Evolutionary conservation across 257 asterid genomes (phyloP).

Genomic region (Solanum sitiens): DNA sequence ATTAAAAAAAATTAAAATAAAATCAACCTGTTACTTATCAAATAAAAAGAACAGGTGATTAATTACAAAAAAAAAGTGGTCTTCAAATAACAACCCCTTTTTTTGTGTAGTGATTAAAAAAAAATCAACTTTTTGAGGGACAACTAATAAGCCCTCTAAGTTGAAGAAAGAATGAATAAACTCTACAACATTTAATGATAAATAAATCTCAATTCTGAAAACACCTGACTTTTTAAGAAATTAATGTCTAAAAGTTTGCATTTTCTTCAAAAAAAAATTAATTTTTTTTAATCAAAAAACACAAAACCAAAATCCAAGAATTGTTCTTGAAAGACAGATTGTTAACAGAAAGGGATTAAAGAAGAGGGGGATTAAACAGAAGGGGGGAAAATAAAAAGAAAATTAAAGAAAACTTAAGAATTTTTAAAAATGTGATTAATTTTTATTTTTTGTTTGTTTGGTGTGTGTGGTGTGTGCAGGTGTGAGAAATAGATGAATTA

Average conservation of each 20-base stretch:
- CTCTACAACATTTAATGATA: not conserved
- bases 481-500: constrained; percentile 29
- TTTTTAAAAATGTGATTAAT: not conserved
- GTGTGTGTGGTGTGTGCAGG: constrained; percentile 38
- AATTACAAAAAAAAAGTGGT: constrained; percentile 1
- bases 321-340: constrained; percentile 36
- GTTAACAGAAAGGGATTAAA: constrained; percentile 75
- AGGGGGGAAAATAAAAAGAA: constrained; percentile 17
- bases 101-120: not conserved
- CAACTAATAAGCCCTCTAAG: constrained; percentile 58
- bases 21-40: constrained; percentile 49
- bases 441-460: not conserved
- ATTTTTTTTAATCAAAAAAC: not conserved
- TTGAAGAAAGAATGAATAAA: not conserved
- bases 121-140: constrained; percentile 24
- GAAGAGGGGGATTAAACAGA: constrained; percentile 62
- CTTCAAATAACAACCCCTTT: constrained; percentile 58
- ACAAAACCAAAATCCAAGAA: constrained; percentile 25
- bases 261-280: not conserved
- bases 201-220: constrained; percentile 52
- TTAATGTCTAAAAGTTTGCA: constrained; percentile 31
- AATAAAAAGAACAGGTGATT: constrained; percentile 47
- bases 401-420: not conserved
- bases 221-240: constrained; percentile 47
- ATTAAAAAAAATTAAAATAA: not conserved